A percentile compares a stretch with the other conserved stretches of the same genome.
These are phyloP conservation scores for Meripilus lineatus DNA, from an alignment of 1,284 basidiomycete genomes.

Conservation along the genomic window DNA sequence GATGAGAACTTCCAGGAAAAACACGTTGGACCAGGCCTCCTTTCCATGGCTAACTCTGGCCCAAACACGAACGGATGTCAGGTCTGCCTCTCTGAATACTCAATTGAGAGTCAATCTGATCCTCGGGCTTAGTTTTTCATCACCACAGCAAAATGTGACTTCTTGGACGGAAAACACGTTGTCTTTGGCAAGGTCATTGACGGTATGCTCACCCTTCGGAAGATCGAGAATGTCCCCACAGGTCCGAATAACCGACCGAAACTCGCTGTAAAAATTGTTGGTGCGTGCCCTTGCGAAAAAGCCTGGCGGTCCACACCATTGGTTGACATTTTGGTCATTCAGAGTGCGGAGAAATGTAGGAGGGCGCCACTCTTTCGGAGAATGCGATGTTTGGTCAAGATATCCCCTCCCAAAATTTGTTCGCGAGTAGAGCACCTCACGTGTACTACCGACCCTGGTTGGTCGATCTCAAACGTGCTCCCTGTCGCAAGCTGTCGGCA, in stretches of 20 bases:
- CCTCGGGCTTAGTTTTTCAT: slow-evolving; percentile 79
- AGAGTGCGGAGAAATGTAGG: slow-evolving; percentile 60
- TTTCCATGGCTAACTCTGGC: slow-evolving; percentile 95
- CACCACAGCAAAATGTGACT: slow-evolving; percentile 90
- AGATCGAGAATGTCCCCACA: slow-evolving; percentile 92
- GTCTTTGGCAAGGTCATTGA: slow-evolving; percentile 85
- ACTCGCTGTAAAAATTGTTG: slow-evolving; percentile 78
- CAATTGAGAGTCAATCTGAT: slow-evolving; percentile 1
- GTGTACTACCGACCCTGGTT: no score
- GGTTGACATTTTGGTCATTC: neutral
- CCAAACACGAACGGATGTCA: slow-evolving; percentile 92
- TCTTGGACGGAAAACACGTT: slow-evolving; percentile 88
- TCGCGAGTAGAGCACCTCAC: no score
- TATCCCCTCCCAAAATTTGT: no score
- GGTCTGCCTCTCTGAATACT: slow-evolving; percentile 32
- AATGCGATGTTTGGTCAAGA: no score
- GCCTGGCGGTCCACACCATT: neutral
- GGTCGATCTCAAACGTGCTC: no score
- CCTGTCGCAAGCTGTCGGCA: no score
- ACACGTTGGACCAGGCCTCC: slow-evolving; percentile 78
- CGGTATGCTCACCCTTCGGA: slow-evolving; percentile 86
- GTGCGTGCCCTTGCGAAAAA: slow-evolving; percentile 35
- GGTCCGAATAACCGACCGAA: slow-evolving; percentile 86
- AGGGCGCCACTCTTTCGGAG: no score
- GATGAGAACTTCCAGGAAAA: slow-evolving; percentile 96